Conservation (phyloP, 2,329 filamentous ascomycete species). For the Rutstroemia sp. region DNA sequence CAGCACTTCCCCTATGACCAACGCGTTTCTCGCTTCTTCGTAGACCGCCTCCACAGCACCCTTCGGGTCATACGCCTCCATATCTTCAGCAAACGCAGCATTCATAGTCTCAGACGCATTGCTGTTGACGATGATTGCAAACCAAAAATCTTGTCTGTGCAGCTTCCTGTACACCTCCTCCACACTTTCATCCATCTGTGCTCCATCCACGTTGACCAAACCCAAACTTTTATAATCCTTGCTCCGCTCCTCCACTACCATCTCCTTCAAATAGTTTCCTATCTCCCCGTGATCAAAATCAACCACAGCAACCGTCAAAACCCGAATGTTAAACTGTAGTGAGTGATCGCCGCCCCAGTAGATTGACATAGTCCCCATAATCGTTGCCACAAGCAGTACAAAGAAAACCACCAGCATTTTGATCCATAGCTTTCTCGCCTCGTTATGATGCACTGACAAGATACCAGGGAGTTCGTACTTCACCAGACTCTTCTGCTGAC, state of each 20-base stretch:
- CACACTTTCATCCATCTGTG: slow-evolving; percentile 9
- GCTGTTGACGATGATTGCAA: slow-evolving; percentile 12
- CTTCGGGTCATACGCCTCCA: slow-evolving; percentile 11
- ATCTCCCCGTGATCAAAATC: slow-evolving; percentile 17
- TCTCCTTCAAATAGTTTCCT: slow-evolving; percentile 12
- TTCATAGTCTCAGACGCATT: slow-evolving; percentile 18
- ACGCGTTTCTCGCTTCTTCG: slow-evolving; percentile 15
- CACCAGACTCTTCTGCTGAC: not conserved
- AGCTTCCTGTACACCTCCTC: slow-evolving; percentile 6
- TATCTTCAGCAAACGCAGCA: slow-evolving; percentile 11
- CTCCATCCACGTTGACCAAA: slow-evolving; percentile 11
- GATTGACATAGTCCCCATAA: slow-evolving; percentile 16
- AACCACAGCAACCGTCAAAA: slow-evolving; percentile 15
- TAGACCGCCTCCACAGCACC: slow-evolving; percentile 13
- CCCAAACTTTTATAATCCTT: slow-evolving; percentile 11
- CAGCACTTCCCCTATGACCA: slow-evolving; percentile 10
- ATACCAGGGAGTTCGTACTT: slow-evolving; percentile 10
- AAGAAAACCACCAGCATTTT: slow-evolving; percentile 14
- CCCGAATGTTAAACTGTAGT: slow-evolving; percentile 12
- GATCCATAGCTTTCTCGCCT: slow-evolving; percentile 13
- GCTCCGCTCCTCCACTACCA: slow-evolving; percentile 7
- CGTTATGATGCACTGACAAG: slow-evolving; percentile 9
- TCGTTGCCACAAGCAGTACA: slow-evolving; percentile 11
- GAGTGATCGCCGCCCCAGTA: slow-evolving; percentile 17
- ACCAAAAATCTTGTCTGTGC: slow-evolving; percentile 15